Evolutionary conservation across 306 rosid genomes (phyloP), one percentile per base, ranked within the genome.

Genomic region (Casuarina glauca): DNA sequence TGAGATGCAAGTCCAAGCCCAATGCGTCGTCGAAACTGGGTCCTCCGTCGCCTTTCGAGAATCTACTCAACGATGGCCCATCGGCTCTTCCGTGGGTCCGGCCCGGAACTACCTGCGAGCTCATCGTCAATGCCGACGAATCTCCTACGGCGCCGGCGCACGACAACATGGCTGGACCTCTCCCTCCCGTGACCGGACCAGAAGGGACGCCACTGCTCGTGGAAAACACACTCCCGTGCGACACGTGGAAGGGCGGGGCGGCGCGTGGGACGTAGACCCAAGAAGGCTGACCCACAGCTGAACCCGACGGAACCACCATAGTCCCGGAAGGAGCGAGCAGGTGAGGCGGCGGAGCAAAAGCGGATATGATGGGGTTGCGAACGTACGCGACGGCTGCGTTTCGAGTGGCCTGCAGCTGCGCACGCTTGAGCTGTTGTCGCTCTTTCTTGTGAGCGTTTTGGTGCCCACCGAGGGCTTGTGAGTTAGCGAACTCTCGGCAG

Each of bases 401-500:
- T 26, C 97, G 62, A 4, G 85, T 79, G 48, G 99, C 97, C 15
- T 91, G 99, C 13, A 95, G 81, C 80, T 95, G 99, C 1, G 98
- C 98, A 0, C 97, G 89, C 69, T 95, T 95, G 44, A 93, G 91
- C 63, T 93, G 97, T 53, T 95, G 97, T 50, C 99, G 82, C 86
- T 95, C 99, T 76, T 95, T 95, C 86, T 93, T 93, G 89, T 95
- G 99, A 1, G 99, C 99, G 90, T 95, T 95, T 43, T 95, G 99
- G 82, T 95, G 99, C 8, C 99, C 99, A 0, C 99, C 99, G 50
- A 95, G 94, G 3, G 99, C 99, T 81, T 95, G 99, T 36, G 99
- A 95, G 73, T 95, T 95, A 15, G 96, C 97, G 71, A 95, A 95
- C 84, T 95, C 97, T 3, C 99, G 79, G 81, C 88, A 90, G 66